Evolutionary conservation across 108 stramenopile species (phyloP), one percentile per base, ranked within the genome.

Genomic region (Chaetoceros muelleri): DNA sequence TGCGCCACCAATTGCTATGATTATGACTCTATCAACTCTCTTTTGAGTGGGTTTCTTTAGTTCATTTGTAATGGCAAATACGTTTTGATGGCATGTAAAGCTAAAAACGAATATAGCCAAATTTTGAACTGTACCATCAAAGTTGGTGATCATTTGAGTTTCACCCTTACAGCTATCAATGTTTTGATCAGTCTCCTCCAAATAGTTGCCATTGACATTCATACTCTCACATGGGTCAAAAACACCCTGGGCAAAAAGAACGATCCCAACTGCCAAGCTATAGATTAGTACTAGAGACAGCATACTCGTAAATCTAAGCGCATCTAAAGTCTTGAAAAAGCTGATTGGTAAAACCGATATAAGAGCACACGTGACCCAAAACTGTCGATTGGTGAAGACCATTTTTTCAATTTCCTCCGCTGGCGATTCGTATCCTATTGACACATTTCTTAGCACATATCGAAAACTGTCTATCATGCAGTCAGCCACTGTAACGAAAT

Each of bases 21-120:
- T 26, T 25, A 85, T 78, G 60, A 82, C 77, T 28, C 25, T 57
- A 28, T 84, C 60, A 0, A 80, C 27, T 29, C 81, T 70, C 46
- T 48, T 46, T 17, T 65, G 72, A 22, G 73, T 75, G 16, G 62
- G 61, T n/a, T 52, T 2, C 19, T 55, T 48, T 24, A 88, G 61
- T 57, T 88, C 87, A 66, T 82, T 85, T 50, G 71, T 65, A 46
- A 85, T 69, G 1, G 79, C 61, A 51, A 82, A 82, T 29, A 88
- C 80, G 57, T 85, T 88, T 60, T 84, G 82, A 27, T 88, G 87
- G 53, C 83, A 84, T 10, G 83, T 82, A 71, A 79, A 88, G 29
- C 68, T 48, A 66, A 84, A 88, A 3, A 85, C 64, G 61, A 88
- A 88, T 48, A 85, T 75, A 8, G 83, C 66, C 16, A 82, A 60